A percentile compares a stretch with the other conserved stretches of the same genome.
Evolutionary conservation across 371 early-diverging fungal species (phyloP).

Genomic region (Apophysomyces ossiformis): DNA sequence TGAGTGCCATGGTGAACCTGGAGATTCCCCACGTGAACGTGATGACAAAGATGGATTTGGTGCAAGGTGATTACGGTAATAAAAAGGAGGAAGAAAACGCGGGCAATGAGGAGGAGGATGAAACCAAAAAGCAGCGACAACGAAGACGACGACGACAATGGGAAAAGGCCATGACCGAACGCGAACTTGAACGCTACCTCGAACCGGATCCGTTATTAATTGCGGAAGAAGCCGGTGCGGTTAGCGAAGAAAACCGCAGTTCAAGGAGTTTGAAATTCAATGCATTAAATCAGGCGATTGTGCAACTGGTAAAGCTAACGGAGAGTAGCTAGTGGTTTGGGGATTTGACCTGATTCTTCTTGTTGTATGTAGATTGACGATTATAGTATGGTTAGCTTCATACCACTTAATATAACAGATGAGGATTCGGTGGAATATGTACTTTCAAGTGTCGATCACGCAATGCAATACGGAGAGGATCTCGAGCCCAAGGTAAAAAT

Average conservation of each 20-base stretch:
- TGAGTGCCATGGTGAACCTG: slow-evolving; percentile 94
- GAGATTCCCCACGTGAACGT: slow-evolving; percentile 98
- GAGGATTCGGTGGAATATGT: slow-evolving; percentile 92
- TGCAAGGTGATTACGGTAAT: slow-evolving; percentile 59
- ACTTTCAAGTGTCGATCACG: slow-evolving; percentile 90
- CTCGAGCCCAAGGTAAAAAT: slow-evolving; percentile 83
- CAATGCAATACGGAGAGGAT: slow-evolving; percentile 98
- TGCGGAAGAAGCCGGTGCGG: slow-evolving; percentile 75
- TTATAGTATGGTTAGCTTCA: slow-evolving; percentile 94
- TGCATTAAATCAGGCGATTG: slow-evolving; percentile 88
- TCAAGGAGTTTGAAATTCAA: slow-evolving; percentile 76
- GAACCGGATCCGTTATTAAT: slow-evolving; percentile 89
- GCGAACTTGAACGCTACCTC: slow-evolving; percentile 71
- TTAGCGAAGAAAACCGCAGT: slow-evolving; percentile 27
- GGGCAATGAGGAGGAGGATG: slow-evolving; percentile 27
- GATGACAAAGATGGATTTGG: slow-evolving; percentile 97
- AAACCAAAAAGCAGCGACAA: slow-evolving; percentile 36
- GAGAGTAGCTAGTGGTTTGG: neutral
- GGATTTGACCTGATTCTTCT: slow-evolving; percentile 12
- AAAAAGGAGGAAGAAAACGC: slow-evolving; percentile 35
- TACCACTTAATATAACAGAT: slow-evolving; percentile 93
- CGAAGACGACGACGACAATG: slow-evolving; percentile 37
- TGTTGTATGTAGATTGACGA: slow-evolving; percentile 77
- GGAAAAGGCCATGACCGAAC: slow-evolving; percentile 46
- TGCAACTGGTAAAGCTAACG: slow-evolving; percentile 65